A percentile compares a stretch with the other conserved stretches of the same genome.
Conservation (phyloP, 2,329 filamentous ascomycete species). For the Pseudocercospora cruenta region DNA sequence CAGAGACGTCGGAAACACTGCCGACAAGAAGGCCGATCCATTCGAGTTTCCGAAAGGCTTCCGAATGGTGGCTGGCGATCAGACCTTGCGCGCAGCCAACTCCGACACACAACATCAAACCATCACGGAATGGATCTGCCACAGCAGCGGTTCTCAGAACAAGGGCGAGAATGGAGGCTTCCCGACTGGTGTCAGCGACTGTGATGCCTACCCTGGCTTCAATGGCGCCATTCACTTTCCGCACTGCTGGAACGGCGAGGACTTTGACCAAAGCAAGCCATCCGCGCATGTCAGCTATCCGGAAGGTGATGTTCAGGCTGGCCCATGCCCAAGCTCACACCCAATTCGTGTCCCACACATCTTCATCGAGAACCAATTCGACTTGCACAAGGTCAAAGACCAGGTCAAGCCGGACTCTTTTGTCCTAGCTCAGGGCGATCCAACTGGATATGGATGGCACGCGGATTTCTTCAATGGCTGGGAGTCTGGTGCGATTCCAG, state of each 20-base stretch:
- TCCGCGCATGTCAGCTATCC: constrained; percentile 69
- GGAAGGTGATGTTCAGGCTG: constrained; percentile 47
- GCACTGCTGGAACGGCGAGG: constrained; percentile 70
- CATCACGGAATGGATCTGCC: constrained; percentile 58
- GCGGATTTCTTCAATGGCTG: constrained; percentile 58
- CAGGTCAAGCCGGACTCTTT: constrained; percentile 45
- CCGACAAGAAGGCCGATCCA: constrained; percentile 65
- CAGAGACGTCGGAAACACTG: constrained; percentile 47
- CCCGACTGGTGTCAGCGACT: constrained; percentile 69
- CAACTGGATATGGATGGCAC: constrained; percentile 57
- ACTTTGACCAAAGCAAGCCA: constrained; percentile 39
- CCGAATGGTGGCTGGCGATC: constrained; percentile 70
- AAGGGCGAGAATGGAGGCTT: constrained; percentile 52
- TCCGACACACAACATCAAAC: constrained; percentile 48
- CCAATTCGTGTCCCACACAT: constrained; percentile 61
- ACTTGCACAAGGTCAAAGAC: constrained; percentile 40
- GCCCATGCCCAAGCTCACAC: constrained; percentile 57
- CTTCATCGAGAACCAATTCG: constrained; percentile 52
- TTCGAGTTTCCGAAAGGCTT: constrained; percentile 72
- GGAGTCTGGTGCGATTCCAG: constrained; percentile 62
- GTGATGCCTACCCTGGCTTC: constrained; percentile 58
- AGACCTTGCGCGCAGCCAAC: constrained; percentile 60
- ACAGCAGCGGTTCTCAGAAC: constrained; percentile 50
- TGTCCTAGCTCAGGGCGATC: constrained; percentile 52
- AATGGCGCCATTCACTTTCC: constrained; percentile 72